Percentiles rank a stretch among this genome's conserved stretches.
Evolutionary conservation across 148 eudicot species (phyloP).

Genomic region (Tetragonia tetragonoides): DNA sequence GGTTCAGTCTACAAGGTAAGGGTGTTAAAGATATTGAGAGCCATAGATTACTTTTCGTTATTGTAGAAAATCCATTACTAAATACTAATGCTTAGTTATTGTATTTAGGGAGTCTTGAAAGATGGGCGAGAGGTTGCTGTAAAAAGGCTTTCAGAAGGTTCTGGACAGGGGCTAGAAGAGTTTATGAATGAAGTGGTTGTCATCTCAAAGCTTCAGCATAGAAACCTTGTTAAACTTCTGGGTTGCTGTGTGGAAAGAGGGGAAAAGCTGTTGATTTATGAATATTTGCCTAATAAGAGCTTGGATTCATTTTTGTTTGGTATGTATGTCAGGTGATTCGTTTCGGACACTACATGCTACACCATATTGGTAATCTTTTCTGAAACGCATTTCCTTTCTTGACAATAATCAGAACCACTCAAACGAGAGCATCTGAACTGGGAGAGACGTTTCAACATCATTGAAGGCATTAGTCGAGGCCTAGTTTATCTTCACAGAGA

Average conservation of each 20-base stretch:
- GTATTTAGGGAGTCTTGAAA: slow-evolving; percentile 28
- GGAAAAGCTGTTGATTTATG: slow-evolving; percentile 32
- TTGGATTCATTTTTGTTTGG: slow-evolving; percentile 31
- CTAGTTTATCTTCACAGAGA: too few species aligned
- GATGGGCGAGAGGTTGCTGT: slow-evolving; percentile 31
- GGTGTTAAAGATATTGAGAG: neutral
- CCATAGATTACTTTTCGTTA: neutral
- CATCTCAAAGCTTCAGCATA: slow-evolving; percentile 32
- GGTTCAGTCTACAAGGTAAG: slow-evolving; percentile 37
- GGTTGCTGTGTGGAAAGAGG: slow-evolving; percentile 26
- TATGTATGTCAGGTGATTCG: neutral
- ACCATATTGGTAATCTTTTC: neutral
- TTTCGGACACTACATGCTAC: neutral
- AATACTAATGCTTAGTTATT: neutral
- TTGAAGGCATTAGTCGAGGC: too few species aligned
- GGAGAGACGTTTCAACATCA: slow-evolving; percentile 19
- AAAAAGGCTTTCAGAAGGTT: slow-evolving; percentile 31
- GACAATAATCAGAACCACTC: slow-evolving; percentile 20
- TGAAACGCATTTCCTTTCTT: neutral
- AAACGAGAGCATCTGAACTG: slow-evolving; percentile 24
- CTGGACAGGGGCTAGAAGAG: slow-evolving; percentile 31
- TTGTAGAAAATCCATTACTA: neutral
- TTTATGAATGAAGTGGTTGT: slow-evolving; percentile 36
- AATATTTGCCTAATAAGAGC: slow-evolving; percentile 33
- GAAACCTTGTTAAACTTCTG: slow-evolving; percentile 32